These are phyloP conservation scores for Rubroshorea leprosula DNA, from an alignment of 345 rosid genomes.

Conservation along the genomic window DNA sequence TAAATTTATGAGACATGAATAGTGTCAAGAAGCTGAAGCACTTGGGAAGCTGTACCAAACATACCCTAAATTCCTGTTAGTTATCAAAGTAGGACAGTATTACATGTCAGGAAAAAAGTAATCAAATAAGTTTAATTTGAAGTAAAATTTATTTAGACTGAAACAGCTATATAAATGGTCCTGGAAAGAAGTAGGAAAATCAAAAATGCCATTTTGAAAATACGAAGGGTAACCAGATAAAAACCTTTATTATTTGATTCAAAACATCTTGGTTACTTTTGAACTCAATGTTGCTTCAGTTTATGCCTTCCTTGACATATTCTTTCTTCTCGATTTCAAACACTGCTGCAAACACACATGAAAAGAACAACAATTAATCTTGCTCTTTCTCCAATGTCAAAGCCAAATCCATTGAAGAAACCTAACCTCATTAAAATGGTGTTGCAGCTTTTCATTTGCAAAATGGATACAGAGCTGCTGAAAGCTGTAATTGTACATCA, in stretches of 20 bases:
- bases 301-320: constrained; percentile 57
- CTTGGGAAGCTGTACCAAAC: no score
- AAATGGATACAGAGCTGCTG: constrained; percentile 78
- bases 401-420: constrained; percentile 3
- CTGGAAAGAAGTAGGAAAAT: background rate
- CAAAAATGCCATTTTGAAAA: background rate
- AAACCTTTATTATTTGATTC: constrained; percentile 69
- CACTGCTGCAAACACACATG: constrained; percentile 47
- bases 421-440: constrained; percentile 69
- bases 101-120: background rate
- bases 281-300: constrained; percentile 78
- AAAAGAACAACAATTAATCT: constrained; percentile 5
- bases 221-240: background rate
- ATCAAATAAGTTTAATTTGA: background rate
- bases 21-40: no score
- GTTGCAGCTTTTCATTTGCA: constrained; percentile 76
- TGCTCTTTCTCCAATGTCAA: constrained; percentile 1
- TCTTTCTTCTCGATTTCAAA: constrained; percentile 81
- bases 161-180: background rate
- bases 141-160: background rate
- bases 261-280: constrained; percentile 71
- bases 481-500: constrained; percentile 34
- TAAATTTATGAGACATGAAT: no score
- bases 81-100: background rate
- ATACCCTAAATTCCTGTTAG: constrained; percentile 67